Base-by-base conservation (phyloP, 257 asterid genomes). In the Plectranthus barbatus region DNA sequence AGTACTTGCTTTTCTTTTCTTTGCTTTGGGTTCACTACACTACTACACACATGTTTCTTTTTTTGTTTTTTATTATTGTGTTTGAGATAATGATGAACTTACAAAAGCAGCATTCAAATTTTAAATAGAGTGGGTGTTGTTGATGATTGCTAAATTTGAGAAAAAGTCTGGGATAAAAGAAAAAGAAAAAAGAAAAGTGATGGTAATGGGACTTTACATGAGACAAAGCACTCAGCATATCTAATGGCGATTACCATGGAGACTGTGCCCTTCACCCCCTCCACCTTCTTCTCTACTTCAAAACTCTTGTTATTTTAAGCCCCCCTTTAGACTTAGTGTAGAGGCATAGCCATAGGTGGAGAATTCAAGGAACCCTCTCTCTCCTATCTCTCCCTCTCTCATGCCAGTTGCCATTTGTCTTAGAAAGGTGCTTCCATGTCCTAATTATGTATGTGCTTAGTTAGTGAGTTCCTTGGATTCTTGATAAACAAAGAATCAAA, bases 281-380 rank as follows among this genome's bases (percentile, higher is more conserved):
- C 31, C 5, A 5, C 31, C 31, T 26, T 26, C 31, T 26, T 53
- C 60, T 2, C 36, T 31, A 20, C 26, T 13, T 9, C n/a, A 45
- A 31, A 36, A 2, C 7, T 31, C 36, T 13, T 41, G 59, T 12
- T 62, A 19, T 45, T 55, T 53, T 49, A 49, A 15, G n/a, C 36
- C 31, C 5, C 31, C 31, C 5, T n/a, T 34, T 1, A 4, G 1
- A 1, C 5, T 24, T 64, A 17, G 60, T 56, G 62, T 62, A 55
- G 65, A 66, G 67, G 58, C 70, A 62, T 44, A 66, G 67, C 53
- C 70, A 62, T 44, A n/a, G 74, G 74, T 59, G 79, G 57, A 53
- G 66, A 45, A 53, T 75, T 75, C 76, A 59, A 75, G 54, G 69
- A 67, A 0, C 20, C 26, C 42, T 44, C 54, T 60, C 53, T 14